Percentiles rank a stretch among this genome's conserved stretches.
Evolutionary conservation across 2,329 filamentous ascomycete species (phyloP).

Genomic region (Claviceps arundinis): DNA sequence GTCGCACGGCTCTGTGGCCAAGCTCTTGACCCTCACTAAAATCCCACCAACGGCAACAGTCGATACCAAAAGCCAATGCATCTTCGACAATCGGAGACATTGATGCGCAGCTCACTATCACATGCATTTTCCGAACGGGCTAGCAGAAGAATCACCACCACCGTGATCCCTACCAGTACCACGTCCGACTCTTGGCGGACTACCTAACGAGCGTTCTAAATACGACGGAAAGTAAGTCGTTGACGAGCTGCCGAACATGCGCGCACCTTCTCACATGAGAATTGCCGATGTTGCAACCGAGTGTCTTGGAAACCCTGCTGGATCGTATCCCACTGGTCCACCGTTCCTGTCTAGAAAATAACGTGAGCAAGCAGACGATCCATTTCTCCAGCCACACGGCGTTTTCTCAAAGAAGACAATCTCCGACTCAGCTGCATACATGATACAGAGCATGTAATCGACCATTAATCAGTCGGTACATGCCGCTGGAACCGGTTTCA

Average conservation of each 20-base stretch:
- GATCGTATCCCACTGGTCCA: not conserved
- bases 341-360: no score
- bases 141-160: not conserved
- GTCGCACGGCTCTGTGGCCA: not conserved
- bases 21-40: not conserved
- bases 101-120: not conserved
- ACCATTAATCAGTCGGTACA: no score
- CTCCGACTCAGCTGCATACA: not conserved
- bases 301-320: not conserved
- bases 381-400: not conserved
- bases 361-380: no score
- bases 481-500: no score
- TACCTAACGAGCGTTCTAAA: no score
- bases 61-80: not conserved
- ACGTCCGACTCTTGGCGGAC: no score
- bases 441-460: no score
- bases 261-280: not conserved
- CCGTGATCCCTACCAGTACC: no score
- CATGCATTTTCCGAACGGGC: not conserved
- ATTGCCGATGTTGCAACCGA: not conserved
- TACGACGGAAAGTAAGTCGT: no score
- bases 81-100: not conserved
- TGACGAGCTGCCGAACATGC: no score
- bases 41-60: not conserved
- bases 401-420: not conserved